A percentile compares a stretch with the other conserved stretches of the same genome.
These are phyloP conservation scores for Limtongia smithiae DNA, from an alignment of 805 yeast species.

Conservation along the genomic window DNA sequence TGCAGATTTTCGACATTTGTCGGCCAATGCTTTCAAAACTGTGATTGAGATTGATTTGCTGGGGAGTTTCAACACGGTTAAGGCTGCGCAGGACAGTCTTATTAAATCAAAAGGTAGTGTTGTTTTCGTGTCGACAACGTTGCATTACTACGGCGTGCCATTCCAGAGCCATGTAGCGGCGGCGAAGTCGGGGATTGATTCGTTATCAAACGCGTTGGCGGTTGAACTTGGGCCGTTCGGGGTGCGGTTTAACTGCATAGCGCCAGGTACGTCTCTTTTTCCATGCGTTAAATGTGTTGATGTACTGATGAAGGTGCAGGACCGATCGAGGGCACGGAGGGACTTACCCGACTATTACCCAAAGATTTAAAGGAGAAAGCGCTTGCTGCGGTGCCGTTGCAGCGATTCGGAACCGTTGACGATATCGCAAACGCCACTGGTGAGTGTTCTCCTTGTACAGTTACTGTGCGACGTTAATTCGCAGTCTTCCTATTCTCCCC, in stretches of 20 bases:
- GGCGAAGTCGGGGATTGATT: conserved; percentile 94
- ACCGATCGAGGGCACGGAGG: conserved; percentile 82
- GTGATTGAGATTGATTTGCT: conserved; percentile 82
- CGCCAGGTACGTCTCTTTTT: conserved; percentile 60
- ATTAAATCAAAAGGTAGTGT: conserved; percentile 59
- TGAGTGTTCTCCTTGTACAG: not conserved
- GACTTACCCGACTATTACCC: conserved; percentile 60
- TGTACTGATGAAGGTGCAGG: not conserved
- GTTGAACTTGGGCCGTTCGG: conserved; percentile 92
- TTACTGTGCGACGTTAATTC: not conserved
- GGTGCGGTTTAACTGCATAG: conserved; percentile 74
- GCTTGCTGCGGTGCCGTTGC: conserved; percentile 51
- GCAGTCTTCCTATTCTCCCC: conserved; percentile 71
- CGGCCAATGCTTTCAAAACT: conserved; percentile 82
- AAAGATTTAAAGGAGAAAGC: conserved; percentile 43
- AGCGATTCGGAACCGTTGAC: conserved; percentile 52
- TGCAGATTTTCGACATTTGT: conserved; percentile 70
- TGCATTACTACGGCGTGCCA: conserved; percentile 81
- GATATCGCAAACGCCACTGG: conserved; percentile 84
- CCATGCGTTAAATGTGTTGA: not conserved
- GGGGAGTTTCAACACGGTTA: conserved; percentile 77
- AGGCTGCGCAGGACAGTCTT: conserved; percentile 70
- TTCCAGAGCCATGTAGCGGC: conserved; percentile 89
- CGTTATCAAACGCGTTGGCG: conserved; percentile 75
- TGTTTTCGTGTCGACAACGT: conserved; percentile 80